Evolutionary conservation across 371 early-diverging fungal genomes (phyloP).

Genomic region (Mucor sp.): DNA sequence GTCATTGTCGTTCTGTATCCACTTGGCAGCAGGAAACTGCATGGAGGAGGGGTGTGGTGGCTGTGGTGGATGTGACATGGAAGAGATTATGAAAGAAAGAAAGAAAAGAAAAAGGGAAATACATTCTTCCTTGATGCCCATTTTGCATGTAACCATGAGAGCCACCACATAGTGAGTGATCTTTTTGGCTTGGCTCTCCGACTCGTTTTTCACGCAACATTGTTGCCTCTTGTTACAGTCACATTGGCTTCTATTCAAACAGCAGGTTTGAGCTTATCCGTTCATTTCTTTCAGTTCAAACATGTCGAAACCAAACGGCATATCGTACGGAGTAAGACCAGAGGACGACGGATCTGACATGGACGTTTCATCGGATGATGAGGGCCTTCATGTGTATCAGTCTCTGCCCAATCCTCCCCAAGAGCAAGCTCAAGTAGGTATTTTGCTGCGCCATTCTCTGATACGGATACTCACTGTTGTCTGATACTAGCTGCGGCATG

Average conservation of each 20-base stretch:
- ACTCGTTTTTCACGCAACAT: too few species aligned
- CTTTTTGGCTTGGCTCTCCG: neutral
- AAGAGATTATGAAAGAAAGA: neutral
- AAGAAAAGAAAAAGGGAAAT: constrained; percentile 1
- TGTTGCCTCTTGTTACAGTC: neutral
- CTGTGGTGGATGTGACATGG: neutral
- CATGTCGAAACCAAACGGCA: neutral
- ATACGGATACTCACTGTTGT: neutral
- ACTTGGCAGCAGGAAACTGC: constrained; percentile 29
- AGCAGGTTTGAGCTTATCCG: neutral
- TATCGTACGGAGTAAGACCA: neutral
- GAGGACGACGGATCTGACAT: constrained; percentile 12
- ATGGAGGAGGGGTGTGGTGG: neutral
- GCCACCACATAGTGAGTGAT: neutral
- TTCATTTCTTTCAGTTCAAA: neutral
- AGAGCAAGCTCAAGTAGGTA: neutral
- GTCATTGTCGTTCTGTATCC: constrained; percentile 32
- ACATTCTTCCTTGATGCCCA: neutral
- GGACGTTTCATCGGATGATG: constrained; percentile 9
- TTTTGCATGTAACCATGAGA: neutral
- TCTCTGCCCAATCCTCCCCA: neutral
- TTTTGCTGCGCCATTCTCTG: neutral
- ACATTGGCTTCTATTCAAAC: neutral
- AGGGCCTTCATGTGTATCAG: neutral
- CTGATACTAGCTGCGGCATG: neutral